Conservation (phyloP, 1,284 basidiomycete genomes). For the Lentinula novae-zelandiae region DNA sequence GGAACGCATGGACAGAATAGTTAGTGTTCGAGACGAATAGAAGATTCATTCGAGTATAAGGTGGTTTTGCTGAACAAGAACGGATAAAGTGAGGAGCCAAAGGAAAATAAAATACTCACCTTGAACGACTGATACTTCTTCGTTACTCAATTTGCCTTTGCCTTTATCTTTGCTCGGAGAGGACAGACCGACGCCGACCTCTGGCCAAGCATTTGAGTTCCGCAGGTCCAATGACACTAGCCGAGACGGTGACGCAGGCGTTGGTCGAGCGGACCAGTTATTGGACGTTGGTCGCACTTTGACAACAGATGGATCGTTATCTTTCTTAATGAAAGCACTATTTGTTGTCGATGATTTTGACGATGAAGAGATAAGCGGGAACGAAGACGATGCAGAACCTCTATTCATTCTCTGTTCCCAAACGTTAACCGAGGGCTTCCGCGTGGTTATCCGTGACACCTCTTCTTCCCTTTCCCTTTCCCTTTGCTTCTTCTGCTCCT, state of each 20-base stretch:
- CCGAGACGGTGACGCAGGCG: neutral
- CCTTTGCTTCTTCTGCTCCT: neutral
- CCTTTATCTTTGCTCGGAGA: neutral
- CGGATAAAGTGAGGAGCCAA: too few species aligned
- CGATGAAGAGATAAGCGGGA: neutral
- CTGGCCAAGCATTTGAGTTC: slow-evolving; percentile 1
- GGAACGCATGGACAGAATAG: neutral
- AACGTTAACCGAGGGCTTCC: neutral
- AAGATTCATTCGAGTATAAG: neutral
- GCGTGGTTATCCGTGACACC: neutral
- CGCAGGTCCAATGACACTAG: neutral
- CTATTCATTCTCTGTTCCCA: slow-evolving; percentile 3
- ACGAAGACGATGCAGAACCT: neutral
- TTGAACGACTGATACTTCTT: neutral
- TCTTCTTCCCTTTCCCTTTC: neutral
- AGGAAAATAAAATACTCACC: neutral
- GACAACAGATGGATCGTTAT: slow-evolving; percentile 1
- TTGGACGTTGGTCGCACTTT: neutral
- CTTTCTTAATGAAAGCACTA: neutral
- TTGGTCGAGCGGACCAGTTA: neutral
- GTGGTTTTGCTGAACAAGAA: neutral
- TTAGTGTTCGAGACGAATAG: neutral
- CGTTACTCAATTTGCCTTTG: slow-evolving; percentile 1
- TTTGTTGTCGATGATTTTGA: neutral
- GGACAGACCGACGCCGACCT: neutral